Percentiles rank a stretch among this genome's conserved stretches.
These are phyloP conservation scores for Periglandula ipomoeae DNA, from an alignment of 2,329 filamentous ascomycete genomes.

Conservation along the genomic window DNA sequence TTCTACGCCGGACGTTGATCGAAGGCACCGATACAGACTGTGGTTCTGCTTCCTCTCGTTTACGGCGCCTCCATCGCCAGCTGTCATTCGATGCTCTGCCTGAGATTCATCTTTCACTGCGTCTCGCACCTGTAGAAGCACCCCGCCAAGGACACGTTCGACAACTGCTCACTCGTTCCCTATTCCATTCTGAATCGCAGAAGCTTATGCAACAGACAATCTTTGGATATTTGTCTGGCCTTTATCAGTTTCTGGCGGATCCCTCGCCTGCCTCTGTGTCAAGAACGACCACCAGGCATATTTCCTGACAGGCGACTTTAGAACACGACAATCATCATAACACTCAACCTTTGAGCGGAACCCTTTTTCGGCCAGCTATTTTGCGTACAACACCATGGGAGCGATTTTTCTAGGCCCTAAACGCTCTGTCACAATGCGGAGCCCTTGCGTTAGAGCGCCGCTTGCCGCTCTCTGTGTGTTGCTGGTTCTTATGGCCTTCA, in stretches of 20 bases:
- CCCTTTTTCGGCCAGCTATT: too few species aligned
- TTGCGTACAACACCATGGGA: conserved; percentile 25
- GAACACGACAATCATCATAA: not conserved
- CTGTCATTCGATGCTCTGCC: conserved; percentile 3
- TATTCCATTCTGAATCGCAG: not conserved
- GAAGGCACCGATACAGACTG: not conserved
- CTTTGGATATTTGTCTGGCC: not conserved
- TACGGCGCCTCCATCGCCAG: not conserved
- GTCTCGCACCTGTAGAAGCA: not conserved
- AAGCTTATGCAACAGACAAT: not conserved
- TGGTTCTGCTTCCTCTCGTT: conserved; percentile 1
- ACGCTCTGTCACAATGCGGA: conserved; percentile 39
- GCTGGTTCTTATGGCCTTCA: conserved; percentile 30
- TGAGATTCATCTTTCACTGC: not conserved
- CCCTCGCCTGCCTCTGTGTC: not conserved
- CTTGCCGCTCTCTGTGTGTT: conserved; percentile 34
- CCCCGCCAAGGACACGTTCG: not conserved
- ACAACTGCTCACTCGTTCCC: not conserved
- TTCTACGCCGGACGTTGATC: conserved; percentile 6
- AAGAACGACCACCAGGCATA: not conserved
- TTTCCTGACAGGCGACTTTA: not conserved
- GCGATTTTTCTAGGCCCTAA: conserved; percentile 26
- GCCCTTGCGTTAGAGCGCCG: conserved; percentile 36
- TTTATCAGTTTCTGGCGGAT: not conserved
- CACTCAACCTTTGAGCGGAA: too few species aligned